Base-by-base conservation (phyloP, 345 rosid genomes). In the Gossypium stocksii region DNA sequence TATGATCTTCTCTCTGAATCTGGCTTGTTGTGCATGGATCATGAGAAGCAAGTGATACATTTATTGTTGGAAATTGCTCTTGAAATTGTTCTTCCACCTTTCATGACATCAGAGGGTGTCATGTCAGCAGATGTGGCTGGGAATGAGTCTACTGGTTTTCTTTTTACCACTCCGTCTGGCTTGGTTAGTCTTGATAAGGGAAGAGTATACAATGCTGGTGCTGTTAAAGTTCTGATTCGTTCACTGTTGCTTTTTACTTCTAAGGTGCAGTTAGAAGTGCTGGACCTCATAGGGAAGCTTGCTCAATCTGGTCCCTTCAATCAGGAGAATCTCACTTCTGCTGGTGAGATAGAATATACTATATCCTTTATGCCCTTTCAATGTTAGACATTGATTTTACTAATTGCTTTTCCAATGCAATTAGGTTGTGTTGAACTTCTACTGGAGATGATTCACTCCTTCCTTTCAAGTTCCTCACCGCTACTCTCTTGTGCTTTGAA, bases 11-110 rank as follows among this genome's bases (percentile, higher is more conserved):
- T 96, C 66, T 81, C 85, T 61, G 98, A 96, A 80, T 96, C 98
- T 82, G 93, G 97, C 77, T 88, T 96, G 97, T 85, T 96, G 66
- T 89, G 87, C 80, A 88, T 93, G 79, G 99, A 91, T 61, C 91
- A 81, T 82, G 99, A 96, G 88, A 96, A 89, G 86, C 94, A 89
- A 90, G 97, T 93, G 61, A 86, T 96, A 83, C 99, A 89, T 81
- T 79, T 96, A 72, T 81, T 96, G 80, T 77, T 90, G 78, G 99
- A 93, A 87, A 91, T 96, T 85, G 97, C 98, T 77, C 92, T 93
- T 81, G 99, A 96, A 84, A 86, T 93, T 77, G 90, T 93, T 70
- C 81, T 91, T 80, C 97, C 99, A 34, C 99, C 99, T 73, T 90
- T 87, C 90, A 82, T 85, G 75, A 76, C 91, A 66, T 78, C 87